These are phyloP conservation scores for Handroanthus guayacan DNA, from an alignment of 257 asterid genomes.

Conservation along the genomic window DNA sequence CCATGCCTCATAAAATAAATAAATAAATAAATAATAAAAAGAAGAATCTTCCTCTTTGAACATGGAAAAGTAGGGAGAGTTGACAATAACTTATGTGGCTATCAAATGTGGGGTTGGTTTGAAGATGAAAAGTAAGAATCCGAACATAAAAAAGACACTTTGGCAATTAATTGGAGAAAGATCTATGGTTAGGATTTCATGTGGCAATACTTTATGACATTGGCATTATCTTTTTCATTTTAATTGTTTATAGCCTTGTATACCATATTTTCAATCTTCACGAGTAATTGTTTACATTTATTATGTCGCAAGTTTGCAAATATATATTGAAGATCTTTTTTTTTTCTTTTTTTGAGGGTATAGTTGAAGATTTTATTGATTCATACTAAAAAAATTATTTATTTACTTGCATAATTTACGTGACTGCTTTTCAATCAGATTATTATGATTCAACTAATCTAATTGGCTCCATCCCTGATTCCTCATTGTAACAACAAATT, in stretches of 20 bases:
- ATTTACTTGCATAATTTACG: background rate
- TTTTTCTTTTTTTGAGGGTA: too few species aligned
- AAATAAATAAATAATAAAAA: background rate
- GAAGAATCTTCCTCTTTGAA: background rate
- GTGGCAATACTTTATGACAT: constrained; percentile 2
- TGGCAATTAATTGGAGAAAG: constrained; percentile 19
- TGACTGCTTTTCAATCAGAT: background rate
- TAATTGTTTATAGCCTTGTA: background rate
- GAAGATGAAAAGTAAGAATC: constrained; percentile 33
- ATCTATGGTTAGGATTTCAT: constrained; percentile 30
- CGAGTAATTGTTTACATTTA: constrained; percentile 21
- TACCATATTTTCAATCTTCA: constrained; percentile 26
- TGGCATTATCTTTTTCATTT: background rate
- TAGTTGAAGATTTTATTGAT: constrained; percentile 17
- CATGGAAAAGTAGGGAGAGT: constrained; percentile 30
- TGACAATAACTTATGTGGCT: constrained; percentile 21
- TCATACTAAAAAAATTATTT: background rate
- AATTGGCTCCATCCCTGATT: too few species aligned
- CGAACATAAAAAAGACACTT: background rate
- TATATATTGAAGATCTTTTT: background rate
- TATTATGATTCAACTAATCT: too few species aligned
- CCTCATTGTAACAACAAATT: too few species aligned
- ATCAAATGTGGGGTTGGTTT: constrained; percentile 36
- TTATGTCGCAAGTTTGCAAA: constrained; percentile 13
- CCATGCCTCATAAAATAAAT: constrained; percentile 21